A percentile compares a stretch with the other conserved stretches of the same genome.
phyloP scores from a whole-genome alignment of 192 early-diverging fungal species.

The Chytriomyces hyalinus region DNA sequence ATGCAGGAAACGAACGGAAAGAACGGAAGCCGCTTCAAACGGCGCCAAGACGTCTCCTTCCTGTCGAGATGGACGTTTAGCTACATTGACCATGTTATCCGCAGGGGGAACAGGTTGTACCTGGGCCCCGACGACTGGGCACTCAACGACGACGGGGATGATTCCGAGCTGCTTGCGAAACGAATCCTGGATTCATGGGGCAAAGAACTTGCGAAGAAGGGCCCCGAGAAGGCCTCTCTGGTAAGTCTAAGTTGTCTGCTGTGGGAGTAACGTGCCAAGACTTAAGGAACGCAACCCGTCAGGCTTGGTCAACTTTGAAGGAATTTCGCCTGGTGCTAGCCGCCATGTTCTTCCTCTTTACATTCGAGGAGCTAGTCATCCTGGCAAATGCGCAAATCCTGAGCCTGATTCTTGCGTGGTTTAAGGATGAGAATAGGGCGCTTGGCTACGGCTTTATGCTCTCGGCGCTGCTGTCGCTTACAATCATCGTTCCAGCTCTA shows the following conservation, averaged over 20 bases:
- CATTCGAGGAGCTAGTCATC: constrained; percentile 10
- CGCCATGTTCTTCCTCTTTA: not conserved
- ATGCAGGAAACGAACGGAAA: no score
- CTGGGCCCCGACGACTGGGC: constrained; percentile 41
- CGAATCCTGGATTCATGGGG: not conserved
- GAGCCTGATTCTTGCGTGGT: constrained; percentile 17
- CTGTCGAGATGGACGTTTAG: constrained; percentile 36
- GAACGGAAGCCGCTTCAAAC: not conserved
- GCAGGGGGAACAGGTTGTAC: constrained; percentile 36
- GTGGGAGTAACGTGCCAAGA: constrained; percentile 26
- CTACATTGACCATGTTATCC: constrained; percentile 46
- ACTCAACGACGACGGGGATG: constrained; percentile 24
- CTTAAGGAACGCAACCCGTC: constrained; percentile 10
- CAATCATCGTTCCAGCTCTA: not conserved
- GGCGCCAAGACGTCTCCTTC: constrained; percentile 20
- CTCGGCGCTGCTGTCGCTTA: not conserved
- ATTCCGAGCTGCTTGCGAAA: not conserved
- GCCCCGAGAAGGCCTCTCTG: constrained; percentile 33
- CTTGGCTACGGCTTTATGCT: constrained; percentile 6
- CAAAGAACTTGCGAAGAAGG: constrained; percentile 35
- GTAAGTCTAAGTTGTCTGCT: constrained; percentile 25
- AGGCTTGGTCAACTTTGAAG: constrained; percentile 26
- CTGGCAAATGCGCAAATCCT: constrained; percentile 4
- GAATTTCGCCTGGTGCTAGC: not conserved
- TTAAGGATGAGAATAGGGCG: not conserved